Percentiles rank a stretch among this genome's conserved stretches.
phyloP scores from a whole-genome alignment of 192 early-diverging fungal species.

The Dissophora ornata region DNA sequence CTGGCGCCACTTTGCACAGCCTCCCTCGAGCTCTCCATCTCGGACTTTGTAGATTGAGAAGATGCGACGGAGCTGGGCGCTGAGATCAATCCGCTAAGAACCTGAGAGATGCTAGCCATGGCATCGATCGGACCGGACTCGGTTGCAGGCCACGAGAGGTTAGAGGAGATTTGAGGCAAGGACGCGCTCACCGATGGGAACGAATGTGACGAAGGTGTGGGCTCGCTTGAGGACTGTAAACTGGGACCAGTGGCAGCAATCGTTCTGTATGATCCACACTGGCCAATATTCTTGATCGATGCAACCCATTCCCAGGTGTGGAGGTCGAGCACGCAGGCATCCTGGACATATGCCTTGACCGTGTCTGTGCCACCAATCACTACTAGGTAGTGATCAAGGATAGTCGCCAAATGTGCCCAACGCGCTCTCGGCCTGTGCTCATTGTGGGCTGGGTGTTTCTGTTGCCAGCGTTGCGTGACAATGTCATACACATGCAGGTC shows the following conservation, averaged over 20 bases:
- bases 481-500: conserved; percentile 48
- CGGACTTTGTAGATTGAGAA: conserved; percentile 8
- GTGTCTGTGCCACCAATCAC: conserved; percentile 53
- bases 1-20: background rate
- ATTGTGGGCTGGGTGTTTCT: conserved; percentile 31
- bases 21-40: background rate
- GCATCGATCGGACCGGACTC: conserved; percentile 31
- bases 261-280: conserved; percentile 50
- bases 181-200: conserved; percentile 38
- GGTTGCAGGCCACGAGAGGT: conserved; percentile 31
- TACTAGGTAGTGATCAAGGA: conserved; percentile 36
- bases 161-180: conserved; percentile 27
- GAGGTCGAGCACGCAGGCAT: conserved; percentile 47
- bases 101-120: conserved; percentile 40
- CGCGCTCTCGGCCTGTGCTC: conserved; percentile 42
- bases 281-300: conserved; percentile 39
- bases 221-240: conserved; percentile 3
- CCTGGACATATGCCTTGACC: conserved; percentile 38
- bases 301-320: conserved; percentile 55
- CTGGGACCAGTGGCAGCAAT: conserved; percentile 43
- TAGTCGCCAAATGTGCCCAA: conserved; percentile 48
- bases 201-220: conserved; percentile 28
- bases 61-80: conserved; percentile 37
- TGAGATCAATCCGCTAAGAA: conserved; percentile 47
- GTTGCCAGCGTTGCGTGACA: conserved; percentile 43